phyloP scores from a whole-genome alignment of 306 rosid genomes.

The Rosa persica region DNA sequence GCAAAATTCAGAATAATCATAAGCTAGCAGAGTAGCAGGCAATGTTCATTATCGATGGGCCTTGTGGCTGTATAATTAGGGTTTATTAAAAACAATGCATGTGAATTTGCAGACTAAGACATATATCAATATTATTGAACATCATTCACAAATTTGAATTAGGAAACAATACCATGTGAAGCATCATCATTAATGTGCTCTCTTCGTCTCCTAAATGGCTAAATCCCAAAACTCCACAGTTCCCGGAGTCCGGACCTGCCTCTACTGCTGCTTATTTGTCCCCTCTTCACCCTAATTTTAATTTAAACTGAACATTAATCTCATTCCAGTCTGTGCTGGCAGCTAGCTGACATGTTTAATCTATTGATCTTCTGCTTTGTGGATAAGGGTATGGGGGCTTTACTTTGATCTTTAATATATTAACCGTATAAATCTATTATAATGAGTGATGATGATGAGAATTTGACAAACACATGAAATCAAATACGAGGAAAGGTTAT shows the following conservation, averaged over 20 bases:
- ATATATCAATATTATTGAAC: neutral
- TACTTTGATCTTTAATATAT: neutral
- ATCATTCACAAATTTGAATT: neutral
- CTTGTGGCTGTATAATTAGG: slow-evolving; percentile 19
- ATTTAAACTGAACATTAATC: neutral
- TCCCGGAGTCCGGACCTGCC: slow-evolving; percentile 21
- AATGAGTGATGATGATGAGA: neutral
- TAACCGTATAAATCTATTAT: neutral
- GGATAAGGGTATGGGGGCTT: neutral
- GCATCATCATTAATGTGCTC: slow-evolving; percentile 20
- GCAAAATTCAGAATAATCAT: neutral
- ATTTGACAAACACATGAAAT: neutral
- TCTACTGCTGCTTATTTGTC: neutral
- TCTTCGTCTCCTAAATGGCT: slow-evolving; percentile 14
- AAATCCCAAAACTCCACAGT: slow-evolving; percentile 28
- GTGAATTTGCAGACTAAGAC: neutral
- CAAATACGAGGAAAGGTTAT: neutral
- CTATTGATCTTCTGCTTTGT: neutral
- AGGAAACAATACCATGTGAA: slow-evolving; percentile 22
- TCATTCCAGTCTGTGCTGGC: slow-evolving; percentile 2
- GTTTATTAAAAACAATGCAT: slow-evolving; percentile 6
- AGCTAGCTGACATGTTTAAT: neutral
- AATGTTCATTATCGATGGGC: slow-evolving; percentile 30
- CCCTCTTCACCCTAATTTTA: neutral
- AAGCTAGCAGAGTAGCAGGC: neutral